Conservation (phyloP, 2,329 filamentous ascomycete species). For the Aspergillus glaucus region DNA sequence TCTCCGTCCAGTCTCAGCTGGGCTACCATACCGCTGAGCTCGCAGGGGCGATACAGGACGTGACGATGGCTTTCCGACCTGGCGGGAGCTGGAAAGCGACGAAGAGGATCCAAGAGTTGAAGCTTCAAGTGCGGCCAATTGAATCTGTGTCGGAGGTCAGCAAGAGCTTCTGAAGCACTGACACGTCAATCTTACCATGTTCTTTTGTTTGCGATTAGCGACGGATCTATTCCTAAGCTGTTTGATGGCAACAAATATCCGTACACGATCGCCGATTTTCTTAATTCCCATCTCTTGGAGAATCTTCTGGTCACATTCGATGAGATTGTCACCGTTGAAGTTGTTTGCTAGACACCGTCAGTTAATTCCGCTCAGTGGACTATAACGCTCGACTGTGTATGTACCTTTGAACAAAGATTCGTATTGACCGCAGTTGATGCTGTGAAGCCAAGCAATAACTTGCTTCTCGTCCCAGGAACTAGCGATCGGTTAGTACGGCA, state of each 20-base stretch:
- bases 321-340: constrained; percentile 92
- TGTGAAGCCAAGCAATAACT: constrained; percentile 84
- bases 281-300: constrained; percentile 98
- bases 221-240: constrained; percentile 71
- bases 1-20: constrained; percentile 48
- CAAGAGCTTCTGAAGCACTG: background rate
- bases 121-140: constrained; percentile 70
- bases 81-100: constrained; percentile 51
- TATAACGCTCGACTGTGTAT: constrained; percentile 1
- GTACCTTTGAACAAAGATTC: constrained; percentile 73
- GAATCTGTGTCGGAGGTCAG: constrained; percentile 55
- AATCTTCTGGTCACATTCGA: constrained; percentile 95
- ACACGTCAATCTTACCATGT: constrained; percentile 56
- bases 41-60: constrained; percentile 66
- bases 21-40: constrained; percentile 56
- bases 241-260: constrained; percentile 80
- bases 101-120: constrained; percentile 55
- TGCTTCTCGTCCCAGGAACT: constrained; percentile 80
- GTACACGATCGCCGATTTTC: constrained; percentile 92
- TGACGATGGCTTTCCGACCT: constrained; percentile 54
- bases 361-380: constrained; percentile 11
- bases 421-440: constrained; percentile 90
- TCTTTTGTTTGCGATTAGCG: constrained; percentile 72
- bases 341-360: constrained; percentile 59
- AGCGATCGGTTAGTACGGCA: constrained; percentile 17